Evolutionary conservation across 2,329 filamentous ascomycete genomes (phyloP), one percentile per base, ranked within the genome.

Genomic region (Rhinocladiella mackenziei): DNA sequence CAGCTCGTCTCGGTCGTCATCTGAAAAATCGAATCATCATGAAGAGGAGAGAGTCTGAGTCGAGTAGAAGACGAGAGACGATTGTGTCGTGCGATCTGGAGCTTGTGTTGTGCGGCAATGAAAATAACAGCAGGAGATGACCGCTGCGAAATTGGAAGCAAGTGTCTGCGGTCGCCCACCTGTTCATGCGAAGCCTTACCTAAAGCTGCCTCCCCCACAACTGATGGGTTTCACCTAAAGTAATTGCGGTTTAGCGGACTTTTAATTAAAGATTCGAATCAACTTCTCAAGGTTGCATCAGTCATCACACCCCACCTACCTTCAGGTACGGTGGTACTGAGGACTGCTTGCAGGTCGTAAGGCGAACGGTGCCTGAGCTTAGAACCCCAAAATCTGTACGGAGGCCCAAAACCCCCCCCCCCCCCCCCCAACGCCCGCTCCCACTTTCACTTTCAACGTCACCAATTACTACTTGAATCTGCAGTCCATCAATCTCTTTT

Each of bases 11-110:
- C 15, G 19, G 34, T 45, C 13, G 47, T 43, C n/a, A 44, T 39
- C 40, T 30, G 43, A 17, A 18, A 35, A 26, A 48, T 46, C 6
- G 31, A 29, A 38, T 29, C 38, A 46, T 48, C 29, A 22, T 38
- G 26, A 32, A 10, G 13, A 26, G 13, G 23, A 38, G 26, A 14
- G 39, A 29, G 13, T 29, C 14, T 15, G 13, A 28, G 9, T 42
- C 22, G 34, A 37, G 22, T 19, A 9, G 17, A 18, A 7, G 17
- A 5, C 7, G 34, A 15, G 4, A n/a, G n/a, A 26, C 13, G 22
- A 9, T 37, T 22, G 11, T 8, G 20, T 28, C 34, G n/a, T 11
- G 34, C 26, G 20, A 34, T 43, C 30, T 23, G 10, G 22, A 25
- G 14, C 19, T n/a, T 9, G 33, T 19, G 38, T 37, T 25, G 31